Base-by-base conservation (phyloP, 2,329 filamentous ascomycete genomes). In the Fusarium siculi region DNA sequence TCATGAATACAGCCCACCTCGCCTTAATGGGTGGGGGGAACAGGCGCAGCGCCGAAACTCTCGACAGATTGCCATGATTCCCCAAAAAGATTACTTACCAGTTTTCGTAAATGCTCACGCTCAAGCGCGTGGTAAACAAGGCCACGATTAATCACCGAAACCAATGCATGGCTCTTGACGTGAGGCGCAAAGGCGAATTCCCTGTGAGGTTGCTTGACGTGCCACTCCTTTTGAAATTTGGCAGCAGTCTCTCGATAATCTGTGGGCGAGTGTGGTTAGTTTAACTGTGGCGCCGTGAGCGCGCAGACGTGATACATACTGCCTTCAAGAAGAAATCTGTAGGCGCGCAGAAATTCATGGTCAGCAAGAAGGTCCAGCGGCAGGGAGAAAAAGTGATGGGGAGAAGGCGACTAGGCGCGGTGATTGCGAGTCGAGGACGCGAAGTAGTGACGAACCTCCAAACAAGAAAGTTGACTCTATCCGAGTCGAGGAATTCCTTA, bases 181-280 rank as follows among this genome's bases (percentile, higher is more conserved):
- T 91, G 87, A 78, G 86, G 87, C 79, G 90, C 90, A 81, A 92
- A 92, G 68, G 87, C 84, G 71, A 92, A 88, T 68, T 90, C 84
- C 77, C 87, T 86, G 80, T 91, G 89, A 76, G 90, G 90, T 81
- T 89, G 85, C 77, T 86, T 84, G 73, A 90, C 84, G 81, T 90
- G 87, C 90, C 90, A 92, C 83, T 92, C 90, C 80, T 91, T 91
- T 78, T 91, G 89, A 75, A 92, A 88, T 80, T 90, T 91, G 82
- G 89, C 87, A 61, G 90, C 90, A 47, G 90, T 91, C 81, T 92
- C 90, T 82, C 88, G 87, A 84, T 91, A 92, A 84, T 91, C 90
- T 92, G 84, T 59, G 67, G 58, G 50, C 66, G 56, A 58, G 55
- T 65, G 59, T 75, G 62, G 73, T 80, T 77, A 80, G 77, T 76